A percentile compares a stretch with the other conserved stretches of the same genome.
These are phyloP conservation scores for Acrasis kona DNA, from an alignment of 78 protist genomes.

Conservation along the genomic window DNA sequence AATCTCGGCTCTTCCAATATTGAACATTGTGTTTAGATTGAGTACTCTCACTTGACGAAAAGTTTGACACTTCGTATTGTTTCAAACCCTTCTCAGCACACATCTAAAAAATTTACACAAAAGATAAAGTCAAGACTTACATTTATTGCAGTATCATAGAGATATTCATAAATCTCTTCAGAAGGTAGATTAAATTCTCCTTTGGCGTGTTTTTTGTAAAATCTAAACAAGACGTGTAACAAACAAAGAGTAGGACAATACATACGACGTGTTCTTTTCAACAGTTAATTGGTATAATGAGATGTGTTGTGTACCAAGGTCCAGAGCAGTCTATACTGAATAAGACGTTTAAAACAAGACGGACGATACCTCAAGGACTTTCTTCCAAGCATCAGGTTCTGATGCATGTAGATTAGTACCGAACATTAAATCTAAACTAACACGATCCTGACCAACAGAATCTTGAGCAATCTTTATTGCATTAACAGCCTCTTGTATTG, in stretches of 20 bases:
- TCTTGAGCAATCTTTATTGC: not conserved
- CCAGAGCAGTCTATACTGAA: too few species aligned
- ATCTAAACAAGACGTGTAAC: not conserved
- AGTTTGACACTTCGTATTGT: not conserved
- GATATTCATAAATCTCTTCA: not conserved
- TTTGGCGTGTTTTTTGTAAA: not conserved
- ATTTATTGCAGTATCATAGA: not conserved
- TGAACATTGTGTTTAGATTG: not conserved
- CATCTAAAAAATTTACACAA: too few species aligned
- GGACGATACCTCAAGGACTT: not conserved
- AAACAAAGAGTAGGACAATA: too few species aligned
- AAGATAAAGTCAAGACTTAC: too few species aligned
- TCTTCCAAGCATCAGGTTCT: not conserved
- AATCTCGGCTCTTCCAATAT: not conserved
- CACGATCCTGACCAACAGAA: not conserved
- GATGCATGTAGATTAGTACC: not conserved
- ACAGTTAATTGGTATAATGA: not conserved
- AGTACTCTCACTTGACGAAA: not conserved
- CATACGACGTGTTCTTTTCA: not conserved
- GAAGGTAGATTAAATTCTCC: not conserved
- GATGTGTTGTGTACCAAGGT: not conserved
- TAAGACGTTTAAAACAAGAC: too few species aligned
- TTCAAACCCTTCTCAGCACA: not conserved
- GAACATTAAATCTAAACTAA: not conserved
- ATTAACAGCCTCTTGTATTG: not conserved